Evolutionary conservation across 2,329 filamentous ascomycete species (phyloP).

Genomic region (Raffaelea ambrosiae): DNA sequence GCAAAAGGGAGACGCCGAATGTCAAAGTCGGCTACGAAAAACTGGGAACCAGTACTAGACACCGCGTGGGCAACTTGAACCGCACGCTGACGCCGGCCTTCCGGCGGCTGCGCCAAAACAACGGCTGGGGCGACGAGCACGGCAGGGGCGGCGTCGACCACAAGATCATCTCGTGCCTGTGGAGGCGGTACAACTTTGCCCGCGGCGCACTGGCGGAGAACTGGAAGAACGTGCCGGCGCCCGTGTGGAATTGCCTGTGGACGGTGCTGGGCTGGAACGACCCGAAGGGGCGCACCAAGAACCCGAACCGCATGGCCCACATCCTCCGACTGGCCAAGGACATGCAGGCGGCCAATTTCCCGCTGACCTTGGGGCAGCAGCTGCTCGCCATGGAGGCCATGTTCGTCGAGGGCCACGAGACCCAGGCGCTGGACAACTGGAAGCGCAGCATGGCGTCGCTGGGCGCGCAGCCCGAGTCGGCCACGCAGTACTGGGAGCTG

Average conservation of each 20-base stretch:
- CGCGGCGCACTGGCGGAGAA: slow-evolving; percentile 32
- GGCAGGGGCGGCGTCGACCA: slow-evolving; percentile 8
- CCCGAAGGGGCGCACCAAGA: slow-evolving; percentile 12
- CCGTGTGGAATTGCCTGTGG: slow-evolving; percentile 61
- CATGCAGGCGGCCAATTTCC: slow-evolving; percentile 50
- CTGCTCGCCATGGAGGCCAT: slow-evolving; percentile 61
- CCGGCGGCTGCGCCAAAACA: background rate
- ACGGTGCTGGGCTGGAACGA: slow-evolving; percentile 44
- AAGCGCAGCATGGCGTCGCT: slow-evolving; percentile 46
- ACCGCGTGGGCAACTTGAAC: slow-evolving; percentile 4
- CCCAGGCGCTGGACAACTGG: slow-evolving; percentile 56
- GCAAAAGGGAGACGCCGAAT: slow-evolving; percentile 12
- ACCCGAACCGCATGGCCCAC: slow-evolving; percentile 50
- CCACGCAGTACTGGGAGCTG: slow-evolving; percentile 51
- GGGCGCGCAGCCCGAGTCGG: slow-evolving; percentile 37
- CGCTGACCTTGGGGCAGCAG: slow-evolving; percentile 48
- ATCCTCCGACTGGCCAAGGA: slow-evolving; percentile 56
- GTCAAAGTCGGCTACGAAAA: no score
- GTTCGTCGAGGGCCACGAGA: slow-evolving; percentile 52
- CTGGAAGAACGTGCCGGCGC: slow-evolving; percentile 47
- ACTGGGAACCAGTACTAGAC: no score
- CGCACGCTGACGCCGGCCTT: background rate
- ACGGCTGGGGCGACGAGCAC: background rate
- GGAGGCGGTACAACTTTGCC: slow-evolving; percentile 41
- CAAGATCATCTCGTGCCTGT: slow-evolving; percentile 25